Percentiles rank a stretch among this genome's conserved stretches.
Conservation (phyloP, 495 filamentous ascomycete genomes). For the Aspergillus ostianus region DNA sequence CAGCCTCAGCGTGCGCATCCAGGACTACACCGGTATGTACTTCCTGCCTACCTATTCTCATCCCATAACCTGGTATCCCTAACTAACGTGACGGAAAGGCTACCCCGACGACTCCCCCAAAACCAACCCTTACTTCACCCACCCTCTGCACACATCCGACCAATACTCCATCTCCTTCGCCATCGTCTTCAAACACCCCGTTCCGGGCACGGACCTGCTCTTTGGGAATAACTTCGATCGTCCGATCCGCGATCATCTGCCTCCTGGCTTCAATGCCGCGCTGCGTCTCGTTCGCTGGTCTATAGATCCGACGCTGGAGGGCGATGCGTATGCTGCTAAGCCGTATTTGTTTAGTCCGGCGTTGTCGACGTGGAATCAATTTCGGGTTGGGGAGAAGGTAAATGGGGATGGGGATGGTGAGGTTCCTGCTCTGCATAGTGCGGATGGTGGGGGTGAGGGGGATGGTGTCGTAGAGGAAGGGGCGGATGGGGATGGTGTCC, state of each 20-base stretch:
- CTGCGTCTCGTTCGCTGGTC: constrained; percentile 81
- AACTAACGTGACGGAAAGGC: constrained; percentile 34
- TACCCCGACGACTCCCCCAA: constrained; percentile 56
- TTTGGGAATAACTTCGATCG: constrained; percentile 93
- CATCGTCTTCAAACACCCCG: constrained; percentile 64
- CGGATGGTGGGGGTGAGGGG: too few relatives aligned
- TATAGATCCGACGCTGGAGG: constrained; percentile 84
- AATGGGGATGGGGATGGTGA: constrained; percentile 12
- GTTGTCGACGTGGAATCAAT: constrained; percentile 68
- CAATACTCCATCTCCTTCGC: constrained; percentile 78
- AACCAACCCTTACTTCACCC: constrained; percentile 71
- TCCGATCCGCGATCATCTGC: constrained; percentile 81
- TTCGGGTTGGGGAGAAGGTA: constrained; percentile 60
- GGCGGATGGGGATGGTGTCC: constrained; percentile 58
- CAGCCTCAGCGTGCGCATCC: constrained; percentile 68
- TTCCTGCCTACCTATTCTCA: neutral
- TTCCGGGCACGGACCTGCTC: constrained; percentile 70
- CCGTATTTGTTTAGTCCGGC: constrained; percentile 82
- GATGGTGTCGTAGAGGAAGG: constrained; percentile 63
- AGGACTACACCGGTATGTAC: constrained; percentile 59
- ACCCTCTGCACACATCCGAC: constrained; percentile 65
- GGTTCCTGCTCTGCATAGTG: constrained; percentile 23
- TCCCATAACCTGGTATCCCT: constrained; percentile 6
- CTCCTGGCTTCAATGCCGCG: constrained; percentile 77
- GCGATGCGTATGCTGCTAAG: constrained; percentile 80